These are phyloP conservation scores for Tuber microsphaerosporum DNA, from an alignment of 495 filamentous ascomycete genomes.

Conservation along the genomic window DNA sequence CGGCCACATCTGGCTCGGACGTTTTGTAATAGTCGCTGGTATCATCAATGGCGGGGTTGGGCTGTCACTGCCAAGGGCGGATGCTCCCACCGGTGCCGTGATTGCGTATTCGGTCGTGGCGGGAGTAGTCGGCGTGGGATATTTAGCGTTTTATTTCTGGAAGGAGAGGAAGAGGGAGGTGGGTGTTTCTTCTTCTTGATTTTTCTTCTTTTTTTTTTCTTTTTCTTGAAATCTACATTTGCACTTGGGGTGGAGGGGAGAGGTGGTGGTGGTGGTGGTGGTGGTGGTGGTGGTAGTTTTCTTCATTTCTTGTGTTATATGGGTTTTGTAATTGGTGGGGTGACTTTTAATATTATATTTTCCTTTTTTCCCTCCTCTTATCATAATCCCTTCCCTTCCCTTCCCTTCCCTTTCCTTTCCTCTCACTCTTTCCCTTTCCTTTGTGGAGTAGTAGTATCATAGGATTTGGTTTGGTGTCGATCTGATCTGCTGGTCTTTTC, in stretches of 20 bases:
- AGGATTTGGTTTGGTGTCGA: not conserved
- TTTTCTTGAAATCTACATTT: not conserved
- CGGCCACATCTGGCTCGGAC: slow-evolving; percentile 64
- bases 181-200: slow-evolving; percentile 2
- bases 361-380: not conserved
- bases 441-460: not conserved
- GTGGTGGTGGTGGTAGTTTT: not conserved
- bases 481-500: not conserved
- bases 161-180: slow-evolving; percentile 32
- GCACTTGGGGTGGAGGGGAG: not conserved
- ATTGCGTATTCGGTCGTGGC: slow-evolving; percentile 58
- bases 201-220: not conserved
- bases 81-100: slow-evolving; percentile 45
- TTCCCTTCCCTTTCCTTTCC: not conserved
- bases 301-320: not conserved
- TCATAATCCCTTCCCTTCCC: not conserved
- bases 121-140: slow-evolving; percentile 49
- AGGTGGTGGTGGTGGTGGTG: not conserved
- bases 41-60: slow-evolving; percentile 68
- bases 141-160: slow-evolving; percentile 42
- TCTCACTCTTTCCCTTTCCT: not conserved
- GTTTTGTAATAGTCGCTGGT: slow-evolving; percentile 55
- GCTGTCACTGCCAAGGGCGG: slow-evolving; percentile 46
- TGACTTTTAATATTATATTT: slow-evolving; percentile 1
- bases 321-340: not conserved